Base-by-base conservation (phyloP, 2,329 filamentous ascomycete species). In the Colletotrichum lupini region DNA sequence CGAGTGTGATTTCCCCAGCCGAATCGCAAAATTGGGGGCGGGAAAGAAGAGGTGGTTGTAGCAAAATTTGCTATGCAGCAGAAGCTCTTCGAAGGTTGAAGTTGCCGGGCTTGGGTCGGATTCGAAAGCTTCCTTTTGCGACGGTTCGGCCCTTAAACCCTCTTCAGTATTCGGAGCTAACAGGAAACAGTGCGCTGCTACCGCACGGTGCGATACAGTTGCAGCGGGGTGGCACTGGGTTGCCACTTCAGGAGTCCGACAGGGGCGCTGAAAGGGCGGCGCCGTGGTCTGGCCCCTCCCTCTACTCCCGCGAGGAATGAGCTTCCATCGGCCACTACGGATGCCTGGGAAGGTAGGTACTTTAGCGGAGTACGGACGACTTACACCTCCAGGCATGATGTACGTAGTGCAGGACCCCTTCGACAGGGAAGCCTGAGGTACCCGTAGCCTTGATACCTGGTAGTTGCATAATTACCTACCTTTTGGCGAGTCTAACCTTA, bases 101-200 rank as follows among this genome's bases (percentile, higher is more conserved):
- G 69, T 70, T 60, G 60, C 61, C 55, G 49, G 71, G 56, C 60
- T 67, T 55, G 49, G 57, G 66, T 65, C 67, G 53, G 35, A 70
- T 26, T 64, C 28, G 67, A 68, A 68, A 71, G 71, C 67, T 73
- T 71, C 24, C 67, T 42, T 68, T 66, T 35, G 56, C 67, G 60
- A 73, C 60, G 71, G 67, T 72, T 71, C 71, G 71, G 71, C 60
- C 67, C 71, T 71, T 65, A 71, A 68, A 69, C 67, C 71, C 71
- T 71, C 67, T 6, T 64, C 46, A 52, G 61, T 53, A 32, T 64
- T 73, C 49, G 56, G 61, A 60, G 42, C 70, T 56, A 73, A 65
- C 60, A 59, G 66, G 32, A 61, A 70, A 57, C 70, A 73, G 60
- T 73, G 60, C 62, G 42, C n/a, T 57, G 16, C 37, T 32, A 30